These are phyloP conservation scores for Cladophialophora carrionii DNA, from an alignment of 2,329 filamentous ascomycete genomes.

Conservation along the genomic window DNA sequence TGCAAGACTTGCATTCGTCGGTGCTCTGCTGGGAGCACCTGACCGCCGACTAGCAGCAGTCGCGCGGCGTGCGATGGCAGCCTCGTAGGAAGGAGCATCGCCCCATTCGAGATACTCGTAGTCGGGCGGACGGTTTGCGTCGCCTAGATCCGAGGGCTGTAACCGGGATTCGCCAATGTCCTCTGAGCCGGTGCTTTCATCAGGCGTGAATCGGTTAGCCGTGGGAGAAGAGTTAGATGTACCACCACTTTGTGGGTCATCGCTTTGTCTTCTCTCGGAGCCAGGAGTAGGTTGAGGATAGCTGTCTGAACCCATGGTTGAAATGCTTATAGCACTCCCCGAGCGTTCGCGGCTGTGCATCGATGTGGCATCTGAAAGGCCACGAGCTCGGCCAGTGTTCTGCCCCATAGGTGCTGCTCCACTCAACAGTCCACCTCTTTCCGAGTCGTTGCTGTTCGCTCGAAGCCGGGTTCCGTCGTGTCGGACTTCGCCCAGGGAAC, in stretches of 20 bases:
- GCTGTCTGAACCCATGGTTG: slow-evolving; percentile 30
- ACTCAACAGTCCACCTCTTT: slow-evolving; percentile 51
- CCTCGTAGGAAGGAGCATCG: slow-evolving; percentile 48
- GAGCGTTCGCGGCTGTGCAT: slow-evolving; percentile 43
- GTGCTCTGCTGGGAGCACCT: slow-evolving; percentile 20
- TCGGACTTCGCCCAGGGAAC: slow-evolving; percentile 52
- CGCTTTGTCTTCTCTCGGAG: slow-evolving; percentile 27
- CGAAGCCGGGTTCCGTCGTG: slow-evolving; percentile 56
- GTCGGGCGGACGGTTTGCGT: slow-evolving; percentile 43
- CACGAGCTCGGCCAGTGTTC: slow-evolving; percentile 23
- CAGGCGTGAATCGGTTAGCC: slow-evolving; percentile 38
- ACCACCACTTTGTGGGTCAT: slow-evolving; percentile 25
- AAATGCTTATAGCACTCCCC: slow-evolving; percentile 43
- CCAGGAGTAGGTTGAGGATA: slow-evolving; percentile 22
- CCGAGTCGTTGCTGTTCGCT: slow-evolving; percentile 52
- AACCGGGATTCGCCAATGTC: slow-evolving; percentile 45
- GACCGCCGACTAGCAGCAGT: slow-evolving; percentile 28
- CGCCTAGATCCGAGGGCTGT: slow-evolving; percentile 31
- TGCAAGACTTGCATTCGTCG: slow-evolving; percentile 23
- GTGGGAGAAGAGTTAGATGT: slow-evolving; percentile 41
- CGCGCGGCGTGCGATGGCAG: slow-evolving; percentile 33
- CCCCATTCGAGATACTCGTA: slow-evolving; percentile 50
- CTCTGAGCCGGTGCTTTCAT: slow-evolving; percentile 39
- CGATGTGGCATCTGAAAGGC: slow-evolving; percentile 32
- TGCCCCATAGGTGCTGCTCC: slow-evolving; percentile 45